Conservation (phyloP, 768 basidiomycete genomes). For the Tricholoma sp. region DNA sequence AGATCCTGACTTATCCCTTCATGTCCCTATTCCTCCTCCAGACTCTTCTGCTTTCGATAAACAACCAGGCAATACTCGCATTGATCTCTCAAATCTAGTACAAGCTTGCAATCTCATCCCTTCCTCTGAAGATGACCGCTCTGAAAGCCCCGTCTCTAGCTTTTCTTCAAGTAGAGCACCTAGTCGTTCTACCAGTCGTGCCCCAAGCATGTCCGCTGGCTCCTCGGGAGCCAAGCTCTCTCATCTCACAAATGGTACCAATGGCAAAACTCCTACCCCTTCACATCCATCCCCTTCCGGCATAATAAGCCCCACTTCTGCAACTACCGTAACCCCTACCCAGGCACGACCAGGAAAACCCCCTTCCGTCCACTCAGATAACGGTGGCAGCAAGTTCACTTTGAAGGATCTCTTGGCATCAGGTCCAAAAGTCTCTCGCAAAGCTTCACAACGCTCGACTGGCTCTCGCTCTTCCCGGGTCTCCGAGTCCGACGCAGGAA, state of each 20-base stretch:
- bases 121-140: conserved; percentile 58
- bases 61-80: conserved; percentile 44
- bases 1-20: conserved; percentile 5
- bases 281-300: background rate
- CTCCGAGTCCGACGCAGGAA: conserved; percentile 60
- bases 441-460: conserved; percentile 63
- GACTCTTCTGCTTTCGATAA: conserved; percentile 44
- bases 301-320: conserved; percentile 6
- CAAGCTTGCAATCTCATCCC: conserved; percentile 33
- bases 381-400: conserved; percentile 63
- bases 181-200: conserved; percentile 48
- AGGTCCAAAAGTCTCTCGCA: conserved; percentile 72
- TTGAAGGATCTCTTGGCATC: conserved; percentile 74
- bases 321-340: conserved; percentile 10
- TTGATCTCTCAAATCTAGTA: conserved; percentile 37
- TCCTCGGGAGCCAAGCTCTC: conserved; percentile 32
- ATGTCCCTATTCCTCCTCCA: conserved; percentile 50
- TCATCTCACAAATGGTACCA: conserved; percentile 13
- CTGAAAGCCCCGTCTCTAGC: conserved; percentile 52
- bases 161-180: conserved; percentile 46
- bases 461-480: conserved; percentile 51
- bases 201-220: conserved; percentile 44
- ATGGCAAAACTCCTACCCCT: conserved; percentile 19
- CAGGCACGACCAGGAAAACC: conserved; percentile 26
- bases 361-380: conserved; percentile 47